Evolutionary conservation across 2,329 filamentous ascomycete species (phyloP).

Genomic region (Colletotrichum australisinense): DNA sequence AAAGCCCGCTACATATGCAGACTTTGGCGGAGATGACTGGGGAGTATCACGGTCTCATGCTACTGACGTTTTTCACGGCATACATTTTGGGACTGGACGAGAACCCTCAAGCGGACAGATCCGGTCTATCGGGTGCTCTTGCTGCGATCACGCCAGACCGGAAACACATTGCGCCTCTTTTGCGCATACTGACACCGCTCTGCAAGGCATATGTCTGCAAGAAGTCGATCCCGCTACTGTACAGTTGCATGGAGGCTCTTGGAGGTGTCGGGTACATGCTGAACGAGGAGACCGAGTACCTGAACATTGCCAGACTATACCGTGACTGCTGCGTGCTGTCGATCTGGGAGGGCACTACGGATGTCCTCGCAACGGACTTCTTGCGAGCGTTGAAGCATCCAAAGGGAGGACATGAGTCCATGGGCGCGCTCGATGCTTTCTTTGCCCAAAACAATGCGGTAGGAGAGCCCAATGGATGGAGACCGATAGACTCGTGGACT

Average conservation of each 20-base stretch:
- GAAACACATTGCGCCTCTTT: conserved; percentile 53
- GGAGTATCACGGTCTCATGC: conserved; percentile 67
- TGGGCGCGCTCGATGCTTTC: conserved; percentile 57
- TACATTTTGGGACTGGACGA: conserved; percentile 67
- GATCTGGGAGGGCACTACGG: conserved; percentile 81
- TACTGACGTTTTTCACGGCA: conserved; percentile 65
- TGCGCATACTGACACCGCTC: conserved; percentile 69
- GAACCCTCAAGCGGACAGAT: conserved; percentile 40
- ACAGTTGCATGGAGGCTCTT: conserved; percentile 71
- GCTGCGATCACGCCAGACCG: conserved; percentile 46
- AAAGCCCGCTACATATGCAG: conserved; percentile 67
- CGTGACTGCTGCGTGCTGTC: conserved; percentile 72
- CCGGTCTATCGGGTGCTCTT: background rate
- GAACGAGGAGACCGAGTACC: conserved; percentile 69
- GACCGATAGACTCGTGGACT: conserved; percentile 52
- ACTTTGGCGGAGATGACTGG: conserved; percentile 67
- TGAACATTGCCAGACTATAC: conserved; percentile 73
- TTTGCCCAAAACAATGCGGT: conserved; percentile 39
- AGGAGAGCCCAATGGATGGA: conserved; percentile 38
- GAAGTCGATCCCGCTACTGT: conserved; percentile 59
- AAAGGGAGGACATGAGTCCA: conserved; percentile 46
- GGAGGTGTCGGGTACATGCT: conserved; percentile 76
- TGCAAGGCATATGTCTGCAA: conserved; percentile 70
- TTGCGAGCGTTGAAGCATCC: conserved; percentile 57
- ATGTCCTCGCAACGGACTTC: conserved; percentile 66